Percentiles rank a stretch among this genome's conserved stretches.
These are phyloP conservation scores for Lentinula raphanica DNA, from an alignment of 768 basidiomycete genomes.

Conservation along the genomic window DNA sequence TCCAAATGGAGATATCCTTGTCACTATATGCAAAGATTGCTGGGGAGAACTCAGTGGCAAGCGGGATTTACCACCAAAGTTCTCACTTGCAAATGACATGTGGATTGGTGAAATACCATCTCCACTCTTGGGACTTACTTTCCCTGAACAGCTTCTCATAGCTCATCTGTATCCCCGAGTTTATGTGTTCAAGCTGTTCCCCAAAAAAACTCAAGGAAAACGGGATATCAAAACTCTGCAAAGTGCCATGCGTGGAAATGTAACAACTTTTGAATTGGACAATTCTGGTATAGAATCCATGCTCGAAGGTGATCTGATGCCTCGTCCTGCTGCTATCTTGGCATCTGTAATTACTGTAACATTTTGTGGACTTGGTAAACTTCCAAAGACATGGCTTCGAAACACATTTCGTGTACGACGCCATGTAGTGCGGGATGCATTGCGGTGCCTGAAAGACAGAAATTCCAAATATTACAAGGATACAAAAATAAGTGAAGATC, in stretches of 20 bases:
- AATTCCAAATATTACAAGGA: slow-evolving; percentile 25
- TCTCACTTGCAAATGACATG: slow-evolving; percentile 9
- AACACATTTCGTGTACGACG: slow-evolving; percentile 28
- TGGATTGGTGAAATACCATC: slow-evolving; percentile 9
- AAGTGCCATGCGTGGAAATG: slow-evolving; percentile 29
- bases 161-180: slow-evolving; percentile 22
- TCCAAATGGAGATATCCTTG: not conserved
- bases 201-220: slow-evolving; percentile 9
- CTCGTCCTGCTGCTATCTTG: slow-evolving; percentile 21
- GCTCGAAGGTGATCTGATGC: slow-evolving; percentile 30
- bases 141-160: slow-evolving; percentile 6
- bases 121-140: not conserved
- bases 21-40: not conserved
- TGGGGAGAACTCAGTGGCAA: not conserved
- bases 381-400: slow-evolving; percentile 23
- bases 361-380: slow-evolving; percentile 25
- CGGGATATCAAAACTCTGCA: slow-evolving; percentile 14
- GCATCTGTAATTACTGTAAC: slow-evolving; percentile 28
- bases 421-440: slow-evolving; percentile 19
- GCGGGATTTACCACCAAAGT: not conserved
- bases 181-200: slow-evolving; percentile 32
- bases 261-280: slow-evolving; percentile 26
- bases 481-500: slow-evolving; percentile 18
- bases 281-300: slow-evolving; percentile 22
- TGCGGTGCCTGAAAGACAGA: slow-evolving; percentile 26